Evolutionary conservation across 2,329 filamentous ascomycete genomes (phyloP).

Genomic region (Beauveria scarabaeidicola): DNA sequence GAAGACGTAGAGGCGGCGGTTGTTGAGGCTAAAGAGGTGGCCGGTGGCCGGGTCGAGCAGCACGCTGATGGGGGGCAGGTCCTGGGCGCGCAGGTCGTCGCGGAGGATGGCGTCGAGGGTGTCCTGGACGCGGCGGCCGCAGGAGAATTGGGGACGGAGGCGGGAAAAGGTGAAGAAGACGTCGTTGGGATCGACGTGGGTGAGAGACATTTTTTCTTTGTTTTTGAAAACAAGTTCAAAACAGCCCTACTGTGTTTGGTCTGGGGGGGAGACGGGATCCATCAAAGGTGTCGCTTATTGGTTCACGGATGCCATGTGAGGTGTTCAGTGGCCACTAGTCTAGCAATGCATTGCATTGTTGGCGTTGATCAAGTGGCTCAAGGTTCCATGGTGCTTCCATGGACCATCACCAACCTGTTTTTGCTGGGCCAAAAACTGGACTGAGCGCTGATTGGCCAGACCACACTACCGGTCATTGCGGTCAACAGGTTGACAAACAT

Average conservation of each 20-base stretch:
- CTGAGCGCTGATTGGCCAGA: background rate
- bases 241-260: too few species aligned
- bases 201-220: conserved; percentile 7
- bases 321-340: background rate
- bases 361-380: background rate
- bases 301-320: background rate
- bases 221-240: too few species aligned
- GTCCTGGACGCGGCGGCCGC: conserved; percentile 11
- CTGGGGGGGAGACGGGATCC: too few species aligned
- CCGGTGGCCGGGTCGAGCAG: conserved; percentile 10
- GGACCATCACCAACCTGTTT: background rate
- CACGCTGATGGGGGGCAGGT: conserved; percentile 12
- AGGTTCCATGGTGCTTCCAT: background rate
- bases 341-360: background rate
- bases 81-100: background rate
- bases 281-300: background rate
- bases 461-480: background rate
- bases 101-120: conserved; percentile 7
- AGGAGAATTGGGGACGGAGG: conserved; percentile 11
- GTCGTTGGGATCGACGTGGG: conserved; percentile 7
- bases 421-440: background rate
- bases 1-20: conserved; percentile 12
- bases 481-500: background rate
- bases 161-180: conserved; percentile 12
- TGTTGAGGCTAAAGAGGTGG: conserved; percentile 12